Base-by-base conservation (phyloP, 352 stramenopile species). In the Globisporangium splendens region DNA sequence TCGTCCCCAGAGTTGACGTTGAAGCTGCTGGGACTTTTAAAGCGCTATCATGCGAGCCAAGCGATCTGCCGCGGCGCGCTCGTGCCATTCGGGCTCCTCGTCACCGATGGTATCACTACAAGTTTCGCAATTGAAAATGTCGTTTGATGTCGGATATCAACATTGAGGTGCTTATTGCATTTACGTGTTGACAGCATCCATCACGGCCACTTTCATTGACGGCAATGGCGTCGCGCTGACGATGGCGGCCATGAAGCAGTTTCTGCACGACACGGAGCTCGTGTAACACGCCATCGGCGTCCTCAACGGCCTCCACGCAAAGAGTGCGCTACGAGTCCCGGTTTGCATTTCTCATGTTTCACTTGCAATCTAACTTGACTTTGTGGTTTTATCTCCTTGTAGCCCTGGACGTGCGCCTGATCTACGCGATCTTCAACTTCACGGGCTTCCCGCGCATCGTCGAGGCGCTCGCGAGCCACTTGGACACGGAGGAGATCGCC, bases 401-500 rank as follows among this genome's bases (percentile, higher is more conserved):
- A 88, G 79, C 69, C 0, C 50, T 88, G 0, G 77, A 90, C 35
- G 54, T 77, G 4, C 65, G 62, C 18, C 28, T 88, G 43, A 70
- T 92, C 52, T 69, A 73, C 43, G 61, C 65, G 6, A 75, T 83
- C 31, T 78, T 75, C 46, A 59, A 68, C 10, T 77, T 79, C 53
- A 75, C 74, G n/a, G 78, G 82, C 18, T 72, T 92, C 38, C 62
- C 69, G 14, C 62, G 73, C 0, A 69, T 90, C 24, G 82, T 89
- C 17, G 79, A 88, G 55, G 79, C 76, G 0, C 62, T 92, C n/a
- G 77, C 82, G 8, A 68, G 59, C 10, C 82, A 92, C 62, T 48
- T 92, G 17, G 77, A 89, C 56, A 88, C 81, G 0, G 82, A 90
- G 46, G 82, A 92, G 49, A 81, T 92, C 46, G 77, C 72, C 0